Percentiles rank a stretch among this genome's conserved stretches.
Conservation (phyloP, 805 yeast genomes). For the Metschnikowia shivogae region DNA sequence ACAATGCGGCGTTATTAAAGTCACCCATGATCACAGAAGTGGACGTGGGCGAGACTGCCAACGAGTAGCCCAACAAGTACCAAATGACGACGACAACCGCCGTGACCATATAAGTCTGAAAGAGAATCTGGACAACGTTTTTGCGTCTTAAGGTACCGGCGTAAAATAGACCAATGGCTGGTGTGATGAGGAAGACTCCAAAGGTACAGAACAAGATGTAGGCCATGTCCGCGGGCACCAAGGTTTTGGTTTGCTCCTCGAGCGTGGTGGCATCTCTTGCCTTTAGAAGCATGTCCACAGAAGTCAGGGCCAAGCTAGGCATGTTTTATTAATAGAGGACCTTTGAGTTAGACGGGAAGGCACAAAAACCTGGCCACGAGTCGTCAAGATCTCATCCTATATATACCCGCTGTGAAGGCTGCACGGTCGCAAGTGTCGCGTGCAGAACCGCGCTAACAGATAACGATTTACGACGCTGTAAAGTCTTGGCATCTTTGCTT, state of each 20-base stretch:
- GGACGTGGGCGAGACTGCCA: slow-evolving; percentile 36
- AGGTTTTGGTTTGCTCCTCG: slow-evolving; percentile 35
- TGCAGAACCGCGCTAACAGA: slow-evolving; percentile 3
- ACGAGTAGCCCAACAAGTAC: slow-evolving; percentile 45
- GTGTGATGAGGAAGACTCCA: slow-evolving; percentile 46
- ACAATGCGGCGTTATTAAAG: slow-evolving; percentile 37
- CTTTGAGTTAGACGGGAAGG: not conserved
- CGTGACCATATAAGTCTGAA: slow-evolving; percentile 43
- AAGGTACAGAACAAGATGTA: slow-evolving; percentile 46
- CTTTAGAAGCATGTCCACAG: slow-evolving; percentile 2
- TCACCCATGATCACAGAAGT: slow-evolving; percentile 31
- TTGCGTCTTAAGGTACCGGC: slow-evolving; percentile 42
- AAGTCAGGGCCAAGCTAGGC: slow-evolving; percentile 4
- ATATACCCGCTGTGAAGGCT: not conserved
- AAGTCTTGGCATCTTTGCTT: not conserved
- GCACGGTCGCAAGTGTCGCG: not conserved
- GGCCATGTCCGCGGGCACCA: slow-evolving; percentile 45
- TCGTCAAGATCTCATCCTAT: not conserved
- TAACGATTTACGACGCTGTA: not conserved
- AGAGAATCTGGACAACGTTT: slow-evolving; percentile 40
- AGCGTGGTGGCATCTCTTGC: slow-evolving; percentile 9
- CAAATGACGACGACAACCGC: slow-evolving; percentile 35
- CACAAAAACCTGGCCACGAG: not conserved
- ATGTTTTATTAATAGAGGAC: not conserved
- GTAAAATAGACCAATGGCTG: slow-evolving; percentile 44